Base-by-base conservation (phyloP, 1,284 basidiomycete species). In the Fomitopsis palustris region DNA sequence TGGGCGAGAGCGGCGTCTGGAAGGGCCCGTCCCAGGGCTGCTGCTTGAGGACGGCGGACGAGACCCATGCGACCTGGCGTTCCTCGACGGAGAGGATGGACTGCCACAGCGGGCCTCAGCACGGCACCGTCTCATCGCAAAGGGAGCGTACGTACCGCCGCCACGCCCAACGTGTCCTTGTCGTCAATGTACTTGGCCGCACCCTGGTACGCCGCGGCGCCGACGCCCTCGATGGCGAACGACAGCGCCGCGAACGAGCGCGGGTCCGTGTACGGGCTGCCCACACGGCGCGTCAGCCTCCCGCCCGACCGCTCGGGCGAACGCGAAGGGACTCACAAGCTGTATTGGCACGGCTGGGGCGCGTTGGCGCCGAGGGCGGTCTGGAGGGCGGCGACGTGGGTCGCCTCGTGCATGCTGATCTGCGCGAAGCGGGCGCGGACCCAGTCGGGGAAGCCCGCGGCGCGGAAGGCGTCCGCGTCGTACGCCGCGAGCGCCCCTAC, bases 191-290 rank as follows among this genome's bases (percentile, higher is more conserved):
- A 75, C 31, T 73, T 70, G 4, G 81, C 74, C 1, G 80, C 79
- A 19, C 86, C 86, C 56, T 79, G 76, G 68, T 86, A 88, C 4
- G 82, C 84, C 16, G 73, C 72, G 25, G 62, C 75, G n/a, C 80
- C 81, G 51, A 88, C 78, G 25, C 77, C 80, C 70, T 88, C 86
- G n/a, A 90, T 70, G 9, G 82, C 75, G 62, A 77, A 76, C 23
- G 83, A 78, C 35, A 82, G 72, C 14, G 78, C 75, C 37, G 81
- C 74, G 70, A 89, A 90, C 2, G 77, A 72, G 56, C 71, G 71
- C 1, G 78, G 72, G 57, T 80, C 78, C 16, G 72, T 72, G 64
- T 79, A 75, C 25, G 81, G 79, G 71, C 87, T 88, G 43, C 9
- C 16, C 7, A 7, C 10, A 41, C 31, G 12, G 23, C 33, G 31